Evolutionary conservation across 441 rosid species (phyloP).

Genomic region (Jatropha multifida): DNA sequence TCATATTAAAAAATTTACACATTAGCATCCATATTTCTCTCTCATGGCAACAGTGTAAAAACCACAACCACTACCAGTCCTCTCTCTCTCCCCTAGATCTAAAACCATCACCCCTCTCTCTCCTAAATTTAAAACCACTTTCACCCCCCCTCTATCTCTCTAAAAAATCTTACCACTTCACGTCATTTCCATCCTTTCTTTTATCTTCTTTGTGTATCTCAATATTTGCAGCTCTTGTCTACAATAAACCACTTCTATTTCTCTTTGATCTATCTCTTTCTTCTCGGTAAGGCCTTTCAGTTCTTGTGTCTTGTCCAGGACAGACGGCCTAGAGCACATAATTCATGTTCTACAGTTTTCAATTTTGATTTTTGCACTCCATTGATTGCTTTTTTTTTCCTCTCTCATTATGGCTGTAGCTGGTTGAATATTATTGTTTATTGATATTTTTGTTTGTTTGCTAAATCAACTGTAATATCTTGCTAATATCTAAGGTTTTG

Average conservation of each 20-base stretch:
- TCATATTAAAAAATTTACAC: too few relatives aligned
- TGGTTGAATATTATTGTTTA: neutral
- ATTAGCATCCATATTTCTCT: too few relatives aligned
- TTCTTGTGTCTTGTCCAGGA: slow-evolving; percentile 38
- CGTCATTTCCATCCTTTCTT: neutral
- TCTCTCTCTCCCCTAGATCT: too few relatives aligned
- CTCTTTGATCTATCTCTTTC: neutral
- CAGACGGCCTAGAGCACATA: slow-evolving; percentile 17
- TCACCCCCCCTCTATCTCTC: too few relatives aligned
- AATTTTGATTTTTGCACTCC: slow-evolving; percentile 16
- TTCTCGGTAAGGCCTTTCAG: slow-evolving; percentile 55
- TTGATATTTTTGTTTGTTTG: neutral
- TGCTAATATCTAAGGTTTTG: slow-evolving; percentile 5
- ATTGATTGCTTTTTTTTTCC: neutral
- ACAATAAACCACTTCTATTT: neutral
- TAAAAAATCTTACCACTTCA: neutral
- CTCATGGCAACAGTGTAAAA: too few relatives aligned
- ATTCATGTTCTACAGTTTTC: slow-evolving; percentile 36
- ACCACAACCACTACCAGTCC: too few relatives aligned
- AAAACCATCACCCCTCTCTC: too few relatives aligned
- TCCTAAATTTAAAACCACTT: too few relatives aligned
- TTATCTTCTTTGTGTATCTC: neutral
- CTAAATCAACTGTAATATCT: slow-evolving; percentile 1
- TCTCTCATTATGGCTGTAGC: too few relatives aligned
- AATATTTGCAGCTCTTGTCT: neutral